Evolutionary conservation across 1,139 yeast genomes (phyloP).

Genomic region (Taiozyma onychis): DNA sequence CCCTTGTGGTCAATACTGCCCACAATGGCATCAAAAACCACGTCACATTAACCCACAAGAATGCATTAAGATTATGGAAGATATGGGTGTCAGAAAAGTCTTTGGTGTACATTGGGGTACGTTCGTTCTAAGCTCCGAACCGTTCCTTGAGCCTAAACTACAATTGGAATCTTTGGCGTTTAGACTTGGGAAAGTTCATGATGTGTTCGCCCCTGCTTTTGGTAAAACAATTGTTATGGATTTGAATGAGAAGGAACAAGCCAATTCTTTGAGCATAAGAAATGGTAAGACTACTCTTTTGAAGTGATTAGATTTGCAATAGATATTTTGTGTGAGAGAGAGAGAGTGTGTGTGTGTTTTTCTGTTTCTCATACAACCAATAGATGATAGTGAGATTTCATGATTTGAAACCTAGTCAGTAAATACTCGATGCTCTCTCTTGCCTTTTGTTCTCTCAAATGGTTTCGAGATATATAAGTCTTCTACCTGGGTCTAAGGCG

Average conservation of each 20-base stretch:
- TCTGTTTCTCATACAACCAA: too few species aligned
- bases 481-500: too few species aligned
- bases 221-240: slow-evolving; percentile 45
- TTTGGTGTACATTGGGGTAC: slow-evolving; percentile 98
- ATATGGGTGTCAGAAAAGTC: slow-evolving; percentile 54
- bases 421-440: too few species aligned
- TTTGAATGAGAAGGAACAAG: slow-evolving; percentile 18
- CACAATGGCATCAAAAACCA: slow-evolving; percentile 90
- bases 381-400: too few species aligned
- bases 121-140: slow-evolving; percentile 81
- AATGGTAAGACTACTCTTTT: slow-evolving; percentile 27
- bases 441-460: too few species aligned
- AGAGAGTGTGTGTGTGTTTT: too few species aligned
- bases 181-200: slow-evolving; percentile 28
- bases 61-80: slow-evolving; percentile 60
- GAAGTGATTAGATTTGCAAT: slow-evolving; percentile 7
- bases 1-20: slow-evolving; percentile 94
- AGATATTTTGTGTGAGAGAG: too few species aligned
- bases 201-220: slow-evolving; percentile 45
- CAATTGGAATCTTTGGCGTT: slow-evolving; percentile 35
- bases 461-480: too few species aligned
- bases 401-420: too few species aligned
- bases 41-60: slow-evolving; percentile 84
- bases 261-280: slow-evolving; percentile 17
- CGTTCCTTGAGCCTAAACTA: slow-evolving; percentile 75